Base-by-base conservation (phyloP, 805 yeast genomes). In the Deakozyma indianensis region DNA sequence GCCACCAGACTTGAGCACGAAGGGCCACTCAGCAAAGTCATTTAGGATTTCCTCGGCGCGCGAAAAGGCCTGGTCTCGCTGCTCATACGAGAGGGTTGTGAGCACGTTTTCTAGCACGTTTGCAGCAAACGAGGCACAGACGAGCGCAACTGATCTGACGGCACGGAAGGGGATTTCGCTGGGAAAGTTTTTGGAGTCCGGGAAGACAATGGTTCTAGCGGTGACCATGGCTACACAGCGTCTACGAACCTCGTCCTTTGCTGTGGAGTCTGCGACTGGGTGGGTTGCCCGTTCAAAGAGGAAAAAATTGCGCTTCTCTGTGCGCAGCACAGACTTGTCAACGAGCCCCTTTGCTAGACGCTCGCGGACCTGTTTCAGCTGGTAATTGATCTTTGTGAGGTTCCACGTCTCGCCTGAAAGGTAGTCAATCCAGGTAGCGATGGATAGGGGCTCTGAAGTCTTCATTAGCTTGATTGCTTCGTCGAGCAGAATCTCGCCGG, bases 231-330 rank as follows among this genome's bases (percentile, higher is more conserved):
- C 71, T 50, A 87, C 67, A 23, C 86, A 76, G 55, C 96, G 75
- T 48, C 77, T 71, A 47, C 79, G 78, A 47, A 92, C 74, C 46
- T 79, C 78, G 53, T 85, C 94, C 64, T 92, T 92, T 43, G 94
- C 79, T 51, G 77, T 68, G 41, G 81, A 73, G 63, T 92, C 98
- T 25, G 88, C 81, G 14, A 92, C 76, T 4, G 98, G 98, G 64
- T 94, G 98, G 5, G 98, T 92, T 24, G 98, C 95, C 96, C 92
- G 92, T 63, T 92, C 98, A 56, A 92, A 92, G 45, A 92, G 68
- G 57, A 92, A 77, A 61, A 92, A 92, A 66, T 86, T 92, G 61
- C 88, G 86, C 63, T 94, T 78, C 64, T 92, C 98, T 4, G 98
- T 92, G 67, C 96, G 80, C 57, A 94, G 73, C 41, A 92, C 80